These are phyloP conservation scores for Dictyostelium capitatum DNA, from an alignment of 78 protist species.

Conservation along the genomic window DNA sequence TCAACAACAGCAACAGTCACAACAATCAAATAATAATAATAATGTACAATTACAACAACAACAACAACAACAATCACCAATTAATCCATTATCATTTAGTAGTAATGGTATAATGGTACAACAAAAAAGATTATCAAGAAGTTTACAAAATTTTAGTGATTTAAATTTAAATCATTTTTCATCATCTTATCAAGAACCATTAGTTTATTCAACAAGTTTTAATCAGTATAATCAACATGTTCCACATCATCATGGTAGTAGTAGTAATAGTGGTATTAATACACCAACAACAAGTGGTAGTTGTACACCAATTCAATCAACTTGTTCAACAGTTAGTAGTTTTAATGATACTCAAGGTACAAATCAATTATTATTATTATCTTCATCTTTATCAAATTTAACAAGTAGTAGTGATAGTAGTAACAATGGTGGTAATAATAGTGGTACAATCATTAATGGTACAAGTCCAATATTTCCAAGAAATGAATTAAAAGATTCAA, in stretches of 20 bases:
- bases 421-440: not conserved
- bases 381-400: too few species aligned
- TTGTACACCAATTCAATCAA: not conserved
- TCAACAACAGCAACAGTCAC: not conserved
- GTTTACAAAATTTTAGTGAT: constrained; percentile 50
- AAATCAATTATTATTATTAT: too few species aligned
- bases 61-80: not conserved
- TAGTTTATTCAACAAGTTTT: not conserved
- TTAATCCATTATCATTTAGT: constrained; percentile 36
- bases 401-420: too few species aligned
- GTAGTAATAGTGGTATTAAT: not conserved
- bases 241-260: not conserved
- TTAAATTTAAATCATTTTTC: constrained; percentile 1
- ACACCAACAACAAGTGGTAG: not conserved
- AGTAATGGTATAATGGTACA: not conserved
- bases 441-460: not conserved
- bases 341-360: not conserved
- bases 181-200: constrained; percentile 14
- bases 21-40: not conserved
- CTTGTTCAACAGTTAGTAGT: constrained; percentile 8
- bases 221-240: not conserved
- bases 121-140: constrained; percentile 26
- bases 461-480: not conserved
- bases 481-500: not conserved
- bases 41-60: not conserved